Evolutionary conservation across 179 eudicot species (phyloP).

Genomic region (Silene vulgaris): DNA sequence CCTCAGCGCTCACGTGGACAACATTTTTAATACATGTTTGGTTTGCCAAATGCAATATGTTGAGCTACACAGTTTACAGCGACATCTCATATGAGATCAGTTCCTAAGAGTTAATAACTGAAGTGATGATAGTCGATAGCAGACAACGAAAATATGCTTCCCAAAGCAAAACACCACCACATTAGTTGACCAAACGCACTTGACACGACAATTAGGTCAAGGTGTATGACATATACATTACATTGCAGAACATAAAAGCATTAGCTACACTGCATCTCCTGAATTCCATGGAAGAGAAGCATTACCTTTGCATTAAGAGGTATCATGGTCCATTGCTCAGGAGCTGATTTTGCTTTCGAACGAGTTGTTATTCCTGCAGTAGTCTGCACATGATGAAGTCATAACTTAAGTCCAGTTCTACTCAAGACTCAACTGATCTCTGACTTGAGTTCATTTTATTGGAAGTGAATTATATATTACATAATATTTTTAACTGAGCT

Average conservation of each 20-base stretch:
- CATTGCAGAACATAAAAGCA: neutral
- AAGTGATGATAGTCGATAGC: neutral
- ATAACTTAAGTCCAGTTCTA: slow-evolving; percentile 21
- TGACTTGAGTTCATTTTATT: neutral
- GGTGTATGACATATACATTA: neutral
- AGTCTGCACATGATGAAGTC: slow-evolving; percentile 47
- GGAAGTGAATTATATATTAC: too few relatives aligned
- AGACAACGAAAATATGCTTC: neutral
- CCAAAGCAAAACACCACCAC: neutral
- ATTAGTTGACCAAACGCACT: neutral
- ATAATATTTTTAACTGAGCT: neutral
- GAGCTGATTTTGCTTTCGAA: slow-evolving; percentile 74
- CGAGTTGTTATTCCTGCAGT: slow-evolving; percentile 87
- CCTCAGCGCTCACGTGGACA: neutral
- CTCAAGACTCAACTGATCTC: neutral
- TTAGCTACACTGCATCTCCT: neutral
- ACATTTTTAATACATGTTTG: neutral
- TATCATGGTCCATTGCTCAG: slow-evolving; percentile 83
- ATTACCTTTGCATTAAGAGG: slow-evolving; percentile 79
- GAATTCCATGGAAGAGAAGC: slow-evolving; percentile 2
- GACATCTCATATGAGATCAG: neutral
- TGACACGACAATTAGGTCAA: neutral
- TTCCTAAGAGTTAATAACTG: neutral
- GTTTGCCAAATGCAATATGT: neutral
- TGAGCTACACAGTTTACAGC: neutral